A percentile compares a stretch with the other conserved stretches of the same genome.
These are phyloP conservation scores for Crithidia mellificae DNA, from an alignment of 208 protist genomes.

Conservation along the genomic window DNA sequence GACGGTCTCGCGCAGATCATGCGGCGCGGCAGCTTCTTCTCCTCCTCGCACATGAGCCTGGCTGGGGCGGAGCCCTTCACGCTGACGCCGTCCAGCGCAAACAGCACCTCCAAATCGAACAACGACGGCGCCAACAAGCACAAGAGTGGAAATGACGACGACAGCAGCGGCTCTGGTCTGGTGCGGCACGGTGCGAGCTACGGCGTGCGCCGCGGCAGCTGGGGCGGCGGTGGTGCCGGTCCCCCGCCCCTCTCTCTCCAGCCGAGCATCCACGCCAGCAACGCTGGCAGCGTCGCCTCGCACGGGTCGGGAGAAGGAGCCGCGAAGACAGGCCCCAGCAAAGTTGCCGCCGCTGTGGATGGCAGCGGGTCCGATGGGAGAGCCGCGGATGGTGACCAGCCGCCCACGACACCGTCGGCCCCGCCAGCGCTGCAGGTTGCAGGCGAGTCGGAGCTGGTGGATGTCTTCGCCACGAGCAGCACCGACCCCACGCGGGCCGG, in stretches of 20 bases:
- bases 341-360: too few species aligned
- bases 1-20: not conserved
- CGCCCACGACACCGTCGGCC: not conserved
- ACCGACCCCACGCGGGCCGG: not conserved
- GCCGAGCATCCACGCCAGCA: not conserved
- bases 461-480: not conserved
- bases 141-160: not conserved
- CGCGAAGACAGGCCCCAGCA: too few species aligned
- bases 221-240: constrained; percentile 1
- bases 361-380: not conserved
- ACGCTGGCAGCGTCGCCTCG: too few species aligned
- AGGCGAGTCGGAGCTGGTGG: not conserved
- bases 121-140: not conserved
- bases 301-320: too few species aligned
- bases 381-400: not conserved
- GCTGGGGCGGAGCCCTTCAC: constrained; percentile 4
- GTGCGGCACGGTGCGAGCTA: constrained; percentile 6
- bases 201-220: not conserved
- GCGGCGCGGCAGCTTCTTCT: constrained; percentile 6
- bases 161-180: not conserved
- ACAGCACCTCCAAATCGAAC: not conserved
- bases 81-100: not conserved
- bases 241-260: constrained; percentile 4
- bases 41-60: constrained; percentile 11
- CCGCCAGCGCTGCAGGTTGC: not conserved